phyloP scores from a whole-genome alignment of 352 stramenopile genomes.

The Pythium brachiatum region DNA sequence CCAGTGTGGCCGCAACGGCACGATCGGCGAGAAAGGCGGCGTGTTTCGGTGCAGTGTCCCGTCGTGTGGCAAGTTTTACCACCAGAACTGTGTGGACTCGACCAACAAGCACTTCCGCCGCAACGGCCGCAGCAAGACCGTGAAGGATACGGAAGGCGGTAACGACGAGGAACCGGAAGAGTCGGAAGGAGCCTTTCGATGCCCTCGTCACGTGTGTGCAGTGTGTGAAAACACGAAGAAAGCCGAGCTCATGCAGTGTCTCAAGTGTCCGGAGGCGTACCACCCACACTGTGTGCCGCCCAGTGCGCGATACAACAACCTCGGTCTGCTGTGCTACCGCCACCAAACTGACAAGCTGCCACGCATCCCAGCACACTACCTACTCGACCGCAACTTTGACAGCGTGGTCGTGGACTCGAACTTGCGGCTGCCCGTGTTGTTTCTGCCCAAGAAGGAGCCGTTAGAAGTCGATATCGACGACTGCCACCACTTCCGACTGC shows the following conservation, averaged over 20 bases:
- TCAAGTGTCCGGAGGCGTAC: constrained; percentile 91
- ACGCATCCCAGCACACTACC: constrained; percentile 72
- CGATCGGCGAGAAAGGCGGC: constrained; percentile 82
- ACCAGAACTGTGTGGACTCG: constrained; percentile 70
- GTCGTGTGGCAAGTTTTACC: constrained; percentile 83
- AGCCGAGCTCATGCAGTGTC: constrained; percentile 86
- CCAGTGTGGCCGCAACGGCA: constrained; percentile 84
- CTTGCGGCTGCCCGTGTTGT: constrained; percentile 76
- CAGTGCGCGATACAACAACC: constrained; percentile 89
- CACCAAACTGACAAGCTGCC: constrained; percentile 76
- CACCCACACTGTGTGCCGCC: constrained; percentile 92
- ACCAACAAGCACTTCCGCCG: constrained; percentile 56
- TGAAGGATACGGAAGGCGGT: constrained; percentile 19
- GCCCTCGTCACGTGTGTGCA: constrained; percentile 83
- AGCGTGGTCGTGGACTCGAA: constrained; percentile 76
- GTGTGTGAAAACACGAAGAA: constrained; percentile 81
- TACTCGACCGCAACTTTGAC: constrained; percentile 58
- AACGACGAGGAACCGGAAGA: constrained; percentile 49
- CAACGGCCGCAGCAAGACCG: constrained; percentile 29
- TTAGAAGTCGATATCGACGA: constrained; percentile 42
- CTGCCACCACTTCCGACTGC: constrained; percentile 80
- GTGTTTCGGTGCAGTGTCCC: constrained; percentile 69
- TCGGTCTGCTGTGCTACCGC: constrained; percentile 90
- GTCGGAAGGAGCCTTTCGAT: constrained; percentile 78
- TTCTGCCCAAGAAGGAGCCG: constrained; percentile 66